phyloP scores from a whole-genome alignment of 169 alveolate genomes.

The Cryptosporidium ubiquitum region DNA sequence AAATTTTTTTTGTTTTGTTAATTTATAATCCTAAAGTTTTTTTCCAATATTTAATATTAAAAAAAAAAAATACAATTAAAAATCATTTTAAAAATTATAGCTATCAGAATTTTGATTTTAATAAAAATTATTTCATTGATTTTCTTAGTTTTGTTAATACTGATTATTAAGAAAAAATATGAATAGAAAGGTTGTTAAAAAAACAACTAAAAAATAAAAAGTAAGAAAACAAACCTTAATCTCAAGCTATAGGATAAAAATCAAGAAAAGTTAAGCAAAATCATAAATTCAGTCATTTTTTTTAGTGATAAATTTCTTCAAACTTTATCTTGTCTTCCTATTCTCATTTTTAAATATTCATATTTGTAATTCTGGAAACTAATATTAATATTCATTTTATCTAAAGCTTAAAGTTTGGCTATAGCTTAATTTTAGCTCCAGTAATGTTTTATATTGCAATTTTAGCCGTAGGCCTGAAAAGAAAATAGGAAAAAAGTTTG shows the following conservation, averaged over 20 bases:
- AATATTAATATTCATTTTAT: too few species aligned
- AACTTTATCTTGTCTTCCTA: too few species aligned
- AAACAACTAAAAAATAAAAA: too few species aligned
- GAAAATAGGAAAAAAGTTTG: neutral
- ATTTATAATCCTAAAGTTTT: neutral
- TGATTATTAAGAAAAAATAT: too few species aligned
- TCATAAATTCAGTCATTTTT: neutral
- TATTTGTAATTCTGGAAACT: too few species aligned
- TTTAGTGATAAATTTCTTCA: neutral
- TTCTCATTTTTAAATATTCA: neutral
- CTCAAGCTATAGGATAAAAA: neutral
- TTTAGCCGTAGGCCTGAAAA: neutral
- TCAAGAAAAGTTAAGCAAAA: neutral
- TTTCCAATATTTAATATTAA: too few species aligned
- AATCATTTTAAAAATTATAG: too few species aligned
- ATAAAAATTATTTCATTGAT: neutral
- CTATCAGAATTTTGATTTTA: neutral
- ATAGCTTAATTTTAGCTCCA: neutral
- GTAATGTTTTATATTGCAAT: too few species aligned
- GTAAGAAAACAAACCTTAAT: neutral
- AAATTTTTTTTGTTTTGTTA: too few species aligned
- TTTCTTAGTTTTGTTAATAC: neutral
- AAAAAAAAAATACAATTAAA: too few species aligned
- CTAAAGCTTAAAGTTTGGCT: too few species aligned
- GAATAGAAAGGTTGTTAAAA: too few species aligned